phyloP scores from a whole-genome alignment of 176 grass and related monocot genomes.

The Elaeis guineensis region DNA sequence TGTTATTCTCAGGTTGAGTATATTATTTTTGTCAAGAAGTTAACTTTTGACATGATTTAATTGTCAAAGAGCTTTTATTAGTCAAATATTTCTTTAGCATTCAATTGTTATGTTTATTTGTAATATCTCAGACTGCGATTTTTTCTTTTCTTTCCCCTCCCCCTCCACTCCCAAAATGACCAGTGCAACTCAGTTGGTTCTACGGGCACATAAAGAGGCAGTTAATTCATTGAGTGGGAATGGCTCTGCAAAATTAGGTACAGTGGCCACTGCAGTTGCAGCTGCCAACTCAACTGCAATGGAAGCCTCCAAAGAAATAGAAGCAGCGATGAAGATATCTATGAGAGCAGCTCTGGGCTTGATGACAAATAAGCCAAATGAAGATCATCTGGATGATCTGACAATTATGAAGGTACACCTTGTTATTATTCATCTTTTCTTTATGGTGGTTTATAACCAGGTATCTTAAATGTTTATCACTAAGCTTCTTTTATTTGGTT shows the following conservation, averaged over 20 bases:
- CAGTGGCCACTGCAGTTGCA: conserved; percentile 72
- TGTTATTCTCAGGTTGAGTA: too few relatives aligned
- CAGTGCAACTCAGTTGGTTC: conserved; percentile 83
- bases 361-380: conserved; percentile 46
- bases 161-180: neutral
- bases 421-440: neutral
- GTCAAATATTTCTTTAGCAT: too few relatives aligned
- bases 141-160: too few relatives aligned
- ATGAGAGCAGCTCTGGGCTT: conserved; percentile 52
- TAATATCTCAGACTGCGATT: too few relatives aligned
- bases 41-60: too few relatives aligned
- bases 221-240: conserved; percentile 68
- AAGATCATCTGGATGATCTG: conserved; percentile 81
- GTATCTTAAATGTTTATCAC: too few relatives aligned
- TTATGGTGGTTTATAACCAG: too few relatives aligned
- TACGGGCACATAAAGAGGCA: conserved; percentile 74
- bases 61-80: too few relatives aligned
- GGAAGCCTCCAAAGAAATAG: conserved; percentile 88
- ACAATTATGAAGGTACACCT: conserved; percentile 80
- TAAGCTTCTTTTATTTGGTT: too few relatives aligned
- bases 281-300: conserved; percentile 75
- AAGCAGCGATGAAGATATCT: conserved; percentile 81
- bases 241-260: conserved; percentile 56
- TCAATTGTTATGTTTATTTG: too few relatives aligned
- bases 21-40: too few relatives aligned